Base-by-base conservation (phyloP, 164 flowering plant species). In the Magnolia kwangsiensis region DNA sequence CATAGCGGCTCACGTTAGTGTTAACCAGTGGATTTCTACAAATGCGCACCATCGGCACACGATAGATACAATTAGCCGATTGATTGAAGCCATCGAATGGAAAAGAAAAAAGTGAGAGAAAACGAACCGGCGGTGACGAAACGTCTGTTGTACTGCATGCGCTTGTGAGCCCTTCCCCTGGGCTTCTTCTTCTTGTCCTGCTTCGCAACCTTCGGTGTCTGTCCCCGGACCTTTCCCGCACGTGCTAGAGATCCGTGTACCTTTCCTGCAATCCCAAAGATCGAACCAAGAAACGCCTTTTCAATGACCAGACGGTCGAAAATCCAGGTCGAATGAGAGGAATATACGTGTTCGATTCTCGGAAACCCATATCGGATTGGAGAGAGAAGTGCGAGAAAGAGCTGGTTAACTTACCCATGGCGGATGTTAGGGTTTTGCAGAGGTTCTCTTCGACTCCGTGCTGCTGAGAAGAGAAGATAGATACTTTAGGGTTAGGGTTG, bases 171-270 rank as follows among this genome's bases (percentile, higher is more conserved):
- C 27, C 97, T 88, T 27, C 97, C 97, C 11, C 96, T 86, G 51
- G 97, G 97, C 88, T 93, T 85, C 93, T 91, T 92, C 92, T 92
- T 92, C 95, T 92, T 92, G 81, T 92, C 97, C 75, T 90, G 95
- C 87, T 92, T 92, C 7, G 95, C 95, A 3, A 92, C 95, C 81
- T 92, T 92, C 0, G 94, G 97, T 0, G 97, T 92, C 80, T 91
- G 96, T 1, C 96, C 96, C 83, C 96, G 91, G 82, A 92, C 97
- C 87, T 92, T 92, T 6, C 97, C 97, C n/a, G 97, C 97, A 79
- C 97, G 97, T 69, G 97, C 97, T 80, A 93, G 69, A 6, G 96
- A 90, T 80, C 97, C 97, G 84, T 91, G 96, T 61, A 93, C 97
- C 88, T 93, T 93, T 71, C 96, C 97, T 91, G 87, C 69, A 81